Base-by-base conservation (phyloP, 1,139 yeast genomes). In the Hansenula lynferdii region DNA sequence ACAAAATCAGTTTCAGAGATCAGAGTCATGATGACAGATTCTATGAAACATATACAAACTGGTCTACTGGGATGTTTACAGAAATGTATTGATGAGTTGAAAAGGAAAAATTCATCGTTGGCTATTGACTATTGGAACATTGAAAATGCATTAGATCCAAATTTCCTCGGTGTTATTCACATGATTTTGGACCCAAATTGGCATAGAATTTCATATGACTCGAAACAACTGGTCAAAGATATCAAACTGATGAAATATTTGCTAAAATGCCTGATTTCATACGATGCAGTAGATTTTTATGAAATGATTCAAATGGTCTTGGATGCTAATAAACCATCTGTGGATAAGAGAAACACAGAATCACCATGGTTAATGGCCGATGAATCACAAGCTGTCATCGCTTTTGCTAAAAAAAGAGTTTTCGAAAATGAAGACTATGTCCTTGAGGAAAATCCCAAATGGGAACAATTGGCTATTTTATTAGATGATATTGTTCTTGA, bases 351-450 rank as follows among this genome's bases (percentile, higher is more conserved):
- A 42, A 64, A 69, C 30, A 65, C 72, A 1, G 77, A 77, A 61
- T 84, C 95, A 31, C 94, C 95, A 0, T 92, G 97, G 97, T 61
- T 90, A 19, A 71, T 79, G 62, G 73, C 85, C 25, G 94, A 85
- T 43, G 96, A 90, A 39, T 87, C 96, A 0, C 82, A 83, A 39
- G 75, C 89, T 1, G 76, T 92, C 6, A 76, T 85, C 12, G 67
- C 87, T 0, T 74, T 74, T 44, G 80, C 96, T 0, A 76, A 77
- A 46, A 80, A 80, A 40, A 66, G 97, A 43, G 86, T 92, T 0
- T 70, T 77, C 58, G 57, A 69, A 40, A 52, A 58, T 8, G 53
- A 52, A 20, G 56, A 56, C 11, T 79, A 77, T 48, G 48, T 67
- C 1, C 60, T 83, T 16, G 97, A 90, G 56, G 92, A 85, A 47